Evolutionary conservation across 352 stramenopile genomes (phyloP).

Genomic region (Pythium volutum): DNA sequence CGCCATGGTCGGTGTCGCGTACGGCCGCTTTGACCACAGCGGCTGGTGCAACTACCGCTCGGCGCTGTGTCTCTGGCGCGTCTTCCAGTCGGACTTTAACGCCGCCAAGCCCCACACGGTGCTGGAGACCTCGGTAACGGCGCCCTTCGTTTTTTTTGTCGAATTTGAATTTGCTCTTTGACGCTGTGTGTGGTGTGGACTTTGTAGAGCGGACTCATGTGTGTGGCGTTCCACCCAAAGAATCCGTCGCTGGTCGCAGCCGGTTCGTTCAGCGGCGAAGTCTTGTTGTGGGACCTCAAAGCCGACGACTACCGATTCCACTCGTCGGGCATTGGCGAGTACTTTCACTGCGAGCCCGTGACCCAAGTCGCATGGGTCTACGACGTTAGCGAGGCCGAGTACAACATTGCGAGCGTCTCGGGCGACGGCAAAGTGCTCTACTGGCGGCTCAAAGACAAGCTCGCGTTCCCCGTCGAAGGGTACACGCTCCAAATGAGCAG

Average conservation of each 20-base stretch:
- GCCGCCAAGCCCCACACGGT: conserved; percentile 56
- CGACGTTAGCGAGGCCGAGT: conserved; percentile 62
- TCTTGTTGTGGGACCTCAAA: conserved; percentile 78
- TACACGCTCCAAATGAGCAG: conserved; percentile 71
- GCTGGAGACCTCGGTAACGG: conserved; percentile 75
- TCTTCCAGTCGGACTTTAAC: conserved; percentile 81
- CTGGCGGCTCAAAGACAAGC: conserved; percentile 85
- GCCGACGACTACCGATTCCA: conserved; percentile 63
- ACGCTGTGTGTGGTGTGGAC: background rate
- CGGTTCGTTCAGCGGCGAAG: conserved; percentile 86
- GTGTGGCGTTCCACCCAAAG: conserved; percentile 79
- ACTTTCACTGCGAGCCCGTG: conserved; percentile 86
- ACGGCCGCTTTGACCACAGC: conserved; percentile 80
- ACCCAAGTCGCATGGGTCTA: conserved; percentile 83
- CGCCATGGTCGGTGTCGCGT: conserved; percentile 77
- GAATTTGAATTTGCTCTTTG: too few species aligned
- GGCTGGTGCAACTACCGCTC: conserved; percentile 89
- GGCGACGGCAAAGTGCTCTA: conserved; percentile 86
- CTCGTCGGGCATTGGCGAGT: conserved; percentile 83
- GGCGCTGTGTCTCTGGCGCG: conserved; percentile 81
- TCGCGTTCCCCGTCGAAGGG: conserved; percentile 80
- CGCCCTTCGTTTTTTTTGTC: too few species aligned
- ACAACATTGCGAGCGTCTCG: conserved; percentile 80
- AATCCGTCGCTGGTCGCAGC: conserved; percentile 80
- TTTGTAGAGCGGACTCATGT: conserved; percentile 83